These are phyloP conservation scores for Globisporangium abappressorium DNA, from an alignment of 352 stramenopile species.

Conservation along the genomic window DNA sequence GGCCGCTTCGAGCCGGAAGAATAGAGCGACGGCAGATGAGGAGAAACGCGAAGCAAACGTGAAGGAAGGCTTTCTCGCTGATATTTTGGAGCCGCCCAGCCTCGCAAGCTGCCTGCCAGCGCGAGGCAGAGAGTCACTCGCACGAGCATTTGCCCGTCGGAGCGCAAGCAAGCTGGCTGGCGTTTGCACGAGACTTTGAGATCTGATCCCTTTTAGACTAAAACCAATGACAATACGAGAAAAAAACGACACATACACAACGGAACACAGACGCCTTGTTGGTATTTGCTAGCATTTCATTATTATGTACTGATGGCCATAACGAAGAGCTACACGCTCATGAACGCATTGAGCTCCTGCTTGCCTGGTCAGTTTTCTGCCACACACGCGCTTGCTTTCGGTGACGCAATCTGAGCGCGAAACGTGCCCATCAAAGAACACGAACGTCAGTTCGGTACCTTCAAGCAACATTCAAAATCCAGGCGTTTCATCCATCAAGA, in stretches of 20 bases:
- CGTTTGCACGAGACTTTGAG: not conserved
- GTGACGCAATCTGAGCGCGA: too few species aligned
- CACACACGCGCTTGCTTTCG: too few species aligned
- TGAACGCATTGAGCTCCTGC: too few species aligned
- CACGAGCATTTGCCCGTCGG: not conserved
- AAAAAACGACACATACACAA: not conserved
- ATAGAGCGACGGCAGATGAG: not conserved
- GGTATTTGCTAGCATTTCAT: too few species aligned
- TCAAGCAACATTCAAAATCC: not conserved
- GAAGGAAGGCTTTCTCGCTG: not conserved
- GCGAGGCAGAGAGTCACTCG: not conserved
- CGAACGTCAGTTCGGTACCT: not conserved
- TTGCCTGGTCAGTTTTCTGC: too few species aligned
- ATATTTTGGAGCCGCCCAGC: not conserved
- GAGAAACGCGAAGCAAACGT: not conserved
- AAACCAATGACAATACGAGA: not conserved
- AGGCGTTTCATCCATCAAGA: not conserved
- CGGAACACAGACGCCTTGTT: not conserved
- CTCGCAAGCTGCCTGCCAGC: not conserved
- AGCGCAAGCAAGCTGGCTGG: too few species aligned
- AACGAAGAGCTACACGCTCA: too few species aligned
- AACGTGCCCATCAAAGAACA: not conserved
- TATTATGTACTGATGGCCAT: too few species aligned
- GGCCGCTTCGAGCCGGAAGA: conserved; percentile 56
- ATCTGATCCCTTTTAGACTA: not conserved